Conservation (phyloP, 805 yeast species). For the Ogataea methylovora region DNA sequence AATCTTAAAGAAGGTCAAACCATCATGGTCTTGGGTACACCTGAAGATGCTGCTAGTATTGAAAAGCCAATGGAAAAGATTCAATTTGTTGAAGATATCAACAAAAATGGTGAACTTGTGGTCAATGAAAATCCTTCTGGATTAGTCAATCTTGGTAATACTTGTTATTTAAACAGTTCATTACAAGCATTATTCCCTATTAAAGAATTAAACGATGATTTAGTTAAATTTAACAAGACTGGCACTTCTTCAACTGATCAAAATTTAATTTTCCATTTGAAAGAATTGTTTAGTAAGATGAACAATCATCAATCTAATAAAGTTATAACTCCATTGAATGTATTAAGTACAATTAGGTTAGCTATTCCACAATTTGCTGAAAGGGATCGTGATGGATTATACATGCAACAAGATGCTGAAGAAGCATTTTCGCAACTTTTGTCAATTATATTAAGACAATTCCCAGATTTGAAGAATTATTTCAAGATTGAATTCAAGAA, state of each 20-base stretch:
- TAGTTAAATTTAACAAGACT: constrained; percentile 16
- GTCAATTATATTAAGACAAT: constrained; percentile 37
- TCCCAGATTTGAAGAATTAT: constrained; percentile 45
- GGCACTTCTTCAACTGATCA: constrained; percentile 7
- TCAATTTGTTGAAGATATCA: constrained; percentile 58
- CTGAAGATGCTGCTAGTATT: constrained; percentile 52
- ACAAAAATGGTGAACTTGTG: constrained; percentile 17
- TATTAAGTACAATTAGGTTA: constrained; percentile 58
- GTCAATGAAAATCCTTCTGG: constrained; percentile 50
- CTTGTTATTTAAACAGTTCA: constrained; percentile 71
- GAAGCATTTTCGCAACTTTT: constrained; percentile 85
- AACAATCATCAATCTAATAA: constrained; percentile 29
- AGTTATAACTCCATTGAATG: constrained; percentile 54
- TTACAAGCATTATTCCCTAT: constrained; percentile 47
- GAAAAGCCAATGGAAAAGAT: constrained; percentile 36
- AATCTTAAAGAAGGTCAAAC: constrained; percentile 57
- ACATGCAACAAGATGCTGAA: constrained; percentile 97
- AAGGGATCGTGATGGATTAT: constrained; percentile 58
- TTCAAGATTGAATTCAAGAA: constrained; percentile 63
- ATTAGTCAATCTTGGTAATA: constrained; percentile 62
- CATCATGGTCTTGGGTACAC: constrained; percentile 89
- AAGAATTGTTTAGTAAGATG: constrained; percentile 39
- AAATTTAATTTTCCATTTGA: constrained; percentile 26
- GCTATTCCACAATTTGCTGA: constrained; percentile 88
- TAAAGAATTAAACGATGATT: constrained; percentile 31